Evolutionary conservation across 2,329 filamentous ascomycete species (phyloP), one percentile per base, ranked within the genome.

Genomic region (Biscogniauxia marginata): DNA sequence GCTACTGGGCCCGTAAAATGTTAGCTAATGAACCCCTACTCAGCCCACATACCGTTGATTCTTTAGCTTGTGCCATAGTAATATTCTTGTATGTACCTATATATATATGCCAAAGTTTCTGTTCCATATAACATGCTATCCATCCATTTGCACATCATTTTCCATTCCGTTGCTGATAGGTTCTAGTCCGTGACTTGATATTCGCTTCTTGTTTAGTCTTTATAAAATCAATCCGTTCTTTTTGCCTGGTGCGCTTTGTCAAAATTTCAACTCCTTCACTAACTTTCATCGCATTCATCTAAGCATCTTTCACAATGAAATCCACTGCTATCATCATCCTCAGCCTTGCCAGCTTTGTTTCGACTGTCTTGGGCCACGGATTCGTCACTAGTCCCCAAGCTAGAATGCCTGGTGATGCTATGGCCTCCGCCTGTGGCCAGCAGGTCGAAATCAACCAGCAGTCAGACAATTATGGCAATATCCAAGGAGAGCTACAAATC

Each of bases 401-500:
- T 49, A 79, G 83, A 65, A 70, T 75, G 63, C 78, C 82, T 19
- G 82, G 82, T 49, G 24, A 70, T 46, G 80, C 79, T 60, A 80
- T 83, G 74, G 65, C 74, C 58, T 68, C 75, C 13, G 77, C 79
- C 54, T 85, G 83, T 62, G 82, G 83, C 54, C 65, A 77, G 59
- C 81, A 84, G 70, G 76, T 83, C 64, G 77, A 75, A 71, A 75
- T 75, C 74, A 80, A 79, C 72, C 78, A 82, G 71, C 60, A 62
- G 34, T 74, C 78, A 16, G 82, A 84, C 74, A 74, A 77, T 68
- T 80, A 79, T 69, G 63, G 63, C 63, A 85, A 84, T 69, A 71
- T 85, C 61, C 82, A 85, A 70, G 77, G 77, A 55, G 73, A 81
- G 61, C 73, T 82, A 46, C 79, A 83, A 67, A 73, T 79, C 49